phyloP scores from a whole-genome alignment of 2,329 filamentous ascomycete species.

The Achaetomium macrosporum region DNA sequence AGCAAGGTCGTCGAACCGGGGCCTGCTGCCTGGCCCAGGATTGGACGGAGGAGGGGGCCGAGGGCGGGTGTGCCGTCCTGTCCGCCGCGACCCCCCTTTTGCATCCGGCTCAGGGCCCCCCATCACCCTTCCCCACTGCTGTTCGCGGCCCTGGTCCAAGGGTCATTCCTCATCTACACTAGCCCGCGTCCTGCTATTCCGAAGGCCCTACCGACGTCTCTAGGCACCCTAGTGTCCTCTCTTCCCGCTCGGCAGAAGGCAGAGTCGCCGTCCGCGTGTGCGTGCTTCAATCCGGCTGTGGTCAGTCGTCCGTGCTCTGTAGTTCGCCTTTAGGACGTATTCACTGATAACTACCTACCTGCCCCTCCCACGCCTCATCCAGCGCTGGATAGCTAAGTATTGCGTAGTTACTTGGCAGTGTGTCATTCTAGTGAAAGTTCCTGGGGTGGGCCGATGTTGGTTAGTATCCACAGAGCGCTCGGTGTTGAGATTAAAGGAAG shows the following conservation, averaged over 20 bases:
- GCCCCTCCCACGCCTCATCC: not conserved
- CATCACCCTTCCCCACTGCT: constrained; percentile 13
- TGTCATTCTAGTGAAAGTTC: not conserved
- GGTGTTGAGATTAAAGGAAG: constrained; percentile 1
- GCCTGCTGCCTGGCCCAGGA: constrained; percentile 22
- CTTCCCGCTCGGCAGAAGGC: constrained; percentile 23
- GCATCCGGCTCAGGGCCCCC: constrained; percentile 14
- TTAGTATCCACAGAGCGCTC: not conserved
- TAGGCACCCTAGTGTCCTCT: not conserved
- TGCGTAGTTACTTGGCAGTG: not conserved
- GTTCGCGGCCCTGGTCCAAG: constrained; percentile 9
- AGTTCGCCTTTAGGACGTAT: not conserved
- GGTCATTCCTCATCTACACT: constrained; percentile 18
- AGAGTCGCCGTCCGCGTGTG: not conserved
- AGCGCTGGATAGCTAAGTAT: not conserved
- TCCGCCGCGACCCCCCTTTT: constrained; percentile 12
- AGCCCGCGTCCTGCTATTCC: constrained; percentile 14
- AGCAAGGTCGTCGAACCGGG: constrained; percentile 27
- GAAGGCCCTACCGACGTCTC: constrained; percentile 4
- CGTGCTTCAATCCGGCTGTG: not conserved
- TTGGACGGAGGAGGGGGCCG: constrained; percentile 23
- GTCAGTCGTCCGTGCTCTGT: not conserved
- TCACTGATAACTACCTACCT: not conserved
- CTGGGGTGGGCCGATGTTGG: too few relatives aligned
- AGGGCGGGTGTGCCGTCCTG: constrained; percentile 18